phyloP scores from a whole-genome alignment of 768 basidiomycete species.

The Xanthoconium stramineum region DNA sequence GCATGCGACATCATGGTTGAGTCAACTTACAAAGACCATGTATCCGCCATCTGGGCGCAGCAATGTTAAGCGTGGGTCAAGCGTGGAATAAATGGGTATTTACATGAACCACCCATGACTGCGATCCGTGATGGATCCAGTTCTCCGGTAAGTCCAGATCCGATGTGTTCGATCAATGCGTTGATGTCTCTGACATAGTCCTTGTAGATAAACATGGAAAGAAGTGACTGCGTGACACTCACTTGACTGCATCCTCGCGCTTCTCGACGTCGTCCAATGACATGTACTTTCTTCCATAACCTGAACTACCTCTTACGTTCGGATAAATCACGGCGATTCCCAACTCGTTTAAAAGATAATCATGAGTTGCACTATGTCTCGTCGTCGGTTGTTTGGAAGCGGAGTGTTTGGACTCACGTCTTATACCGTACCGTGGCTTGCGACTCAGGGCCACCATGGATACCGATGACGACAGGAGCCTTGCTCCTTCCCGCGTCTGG shows the following conservation, averaged over 20 bases:
- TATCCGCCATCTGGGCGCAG: slow-evolving; percentile 35
- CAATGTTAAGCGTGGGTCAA: neutral
- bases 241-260: slow-evolving; percentile 44
- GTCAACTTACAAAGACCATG: slow-evolving; percentile 36
- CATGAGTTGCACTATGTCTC: slow-evolving; percentile 31
- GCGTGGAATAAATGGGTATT: slow-evolving; percentile 1
- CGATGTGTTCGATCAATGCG: slow-evolving; percentile 35
- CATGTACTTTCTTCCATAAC: slow-evolving; percentile 41
- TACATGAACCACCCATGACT: slow-evolving; percentile 42
- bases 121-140: slow-evolving; percentile 37
- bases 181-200: slow-evolving; percentile 34
- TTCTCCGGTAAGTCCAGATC: slow-evolving; percentile 30
- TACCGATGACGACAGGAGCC: slow-evolving; percentile 34
- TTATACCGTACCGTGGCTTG: slow-evolving; percentile 35
- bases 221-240: neutral
- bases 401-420: slow-evolving; percentile 23
- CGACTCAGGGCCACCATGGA: slow-evolving; percentile 40
- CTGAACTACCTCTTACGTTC: slow-evolving; percentile 41
- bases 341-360: slow-evolving; percentile 42
- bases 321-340: slow-evolving; percentile 40
- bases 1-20: neutral
- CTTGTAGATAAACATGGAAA: neutral
- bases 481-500: slow-evolving; percentile 27
- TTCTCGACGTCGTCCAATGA: slow-evolving; percentile 40
- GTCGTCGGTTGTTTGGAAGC: neutral